Conservation (phyloP, 148 eudicot genomes). For the Amaranthus cruentus region DNA sequence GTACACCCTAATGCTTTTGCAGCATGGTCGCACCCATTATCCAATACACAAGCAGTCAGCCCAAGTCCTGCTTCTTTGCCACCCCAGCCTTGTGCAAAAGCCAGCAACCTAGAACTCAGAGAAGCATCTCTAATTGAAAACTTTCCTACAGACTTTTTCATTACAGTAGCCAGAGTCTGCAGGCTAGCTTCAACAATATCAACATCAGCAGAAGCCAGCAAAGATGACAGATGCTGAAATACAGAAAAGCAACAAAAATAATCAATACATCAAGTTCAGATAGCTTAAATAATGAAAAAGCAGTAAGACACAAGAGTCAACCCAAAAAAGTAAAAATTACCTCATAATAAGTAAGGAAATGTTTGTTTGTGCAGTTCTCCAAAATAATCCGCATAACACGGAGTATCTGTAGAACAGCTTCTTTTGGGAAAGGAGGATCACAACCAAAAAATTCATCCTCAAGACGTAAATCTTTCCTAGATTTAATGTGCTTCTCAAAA, state of each 20-base stretch:
- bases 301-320: neutral
- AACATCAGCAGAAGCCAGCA: constrained; percentile 86
- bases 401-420: constrained; percentile 82
- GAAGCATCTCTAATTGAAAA: constrained; percentile 67
- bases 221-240: constrained; percentile 79
- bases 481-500: constrained; percentile 77
- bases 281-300: neutral
- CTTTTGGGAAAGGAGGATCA: constrained; percentile 94
- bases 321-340: constrained; percentile 32
- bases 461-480: constrained; percentile 82
- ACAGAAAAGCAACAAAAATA: constrained; percentile 11
- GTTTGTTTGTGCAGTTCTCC: constrained; percentile 96
- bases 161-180: constrained; percentile 81
- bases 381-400: constrained; percentile 75
- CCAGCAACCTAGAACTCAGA: constrained; percentile 71
- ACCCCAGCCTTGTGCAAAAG: constrained; percentile 99
- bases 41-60: constrained; percentile 76
- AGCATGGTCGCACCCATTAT: constrained; percentile 58
- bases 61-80: constrained; percentile 98
- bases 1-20: constrained; percentile 70
- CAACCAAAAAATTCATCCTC: constrained; percentile 68
- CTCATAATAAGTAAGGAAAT: constrained; percentile 87
- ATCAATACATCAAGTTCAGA: neutral
- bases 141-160: constrained; percentile 88
- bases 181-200: constrained; percentile 93